Evolutionary conservation across 352 stramenopile species (phyloP), one percentile per base, ranked within the genome.

Genomic region (Globisporangium ultimum): DNA sequence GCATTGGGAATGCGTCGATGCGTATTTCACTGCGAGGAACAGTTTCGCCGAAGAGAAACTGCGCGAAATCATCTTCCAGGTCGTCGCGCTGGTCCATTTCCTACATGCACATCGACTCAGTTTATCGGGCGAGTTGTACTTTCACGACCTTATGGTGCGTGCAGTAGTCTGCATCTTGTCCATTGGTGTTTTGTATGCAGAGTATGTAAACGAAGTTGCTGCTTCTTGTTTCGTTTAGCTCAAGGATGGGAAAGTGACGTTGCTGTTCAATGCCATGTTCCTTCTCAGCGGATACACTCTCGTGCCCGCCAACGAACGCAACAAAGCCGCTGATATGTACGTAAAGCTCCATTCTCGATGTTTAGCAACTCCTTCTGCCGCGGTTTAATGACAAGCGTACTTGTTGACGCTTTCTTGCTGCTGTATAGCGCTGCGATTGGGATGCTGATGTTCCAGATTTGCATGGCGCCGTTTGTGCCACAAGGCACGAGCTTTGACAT

Each of bases 401-500:
- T 32, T 32, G 24, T 32, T 2, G 24, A 32, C 5, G 5, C 5
- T 32, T 5, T 32, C 2, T 32, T 32, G 24, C 24, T 32, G 24
- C 17, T 45, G 42, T 32, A 36, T 36, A 87, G 78, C 8, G 68
- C 69, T 14, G 74, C 76, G 6, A 80, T 88, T 41, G 78, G 78
- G 8, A 75, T 84, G 66, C 49, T 86, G 15, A 83, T 86, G 70
- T 81, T 86, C 45, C 78, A 88, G 56, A 56, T 88, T 17, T 75
- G 68, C 20, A 74, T 86, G 68, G 63, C 78, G 42, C 70, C 73
- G 0, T 67, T 76, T 8, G 67, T 68, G 14, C 56, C 61, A 8
- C 52, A 49, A 10, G 55, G 20, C 45, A 41, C 28, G 58, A 72
- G n/a, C 3, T 45, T 81, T 36, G 66, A 74, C 48, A 61, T 67